Evolutionary conservation across 495 filamentous ascomycete genomes (phyloP).

Genomic region (Opeltia flavorubescens): DNA sequence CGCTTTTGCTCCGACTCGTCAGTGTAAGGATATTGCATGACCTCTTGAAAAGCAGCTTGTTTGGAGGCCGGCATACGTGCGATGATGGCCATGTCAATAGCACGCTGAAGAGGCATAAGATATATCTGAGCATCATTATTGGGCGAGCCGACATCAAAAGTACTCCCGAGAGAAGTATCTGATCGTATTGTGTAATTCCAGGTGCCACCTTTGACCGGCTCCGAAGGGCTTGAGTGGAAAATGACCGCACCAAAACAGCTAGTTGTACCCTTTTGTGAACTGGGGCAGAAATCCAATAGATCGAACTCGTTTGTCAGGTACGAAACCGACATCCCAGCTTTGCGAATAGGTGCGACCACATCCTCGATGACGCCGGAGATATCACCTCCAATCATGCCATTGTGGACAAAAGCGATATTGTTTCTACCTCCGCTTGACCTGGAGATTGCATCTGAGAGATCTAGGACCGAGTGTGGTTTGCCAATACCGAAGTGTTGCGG

Average conservation of each 20-base stretch:
- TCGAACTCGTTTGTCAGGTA: slow-evolving; percentile 34
- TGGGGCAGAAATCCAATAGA: slow-evolving; percentile 44
- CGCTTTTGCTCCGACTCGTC: slow-evolving; percentile 46
- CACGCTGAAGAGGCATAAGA: slow-evolving; percentile 58
- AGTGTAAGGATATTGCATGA: slow-evolving; percentile 59
- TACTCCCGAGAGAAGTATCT: slow-evolving; percentile 44
- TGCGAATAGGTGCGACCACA: slow-evolving; percentile 32
- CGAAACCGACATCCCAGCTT: slow-evolving; percentile 37
- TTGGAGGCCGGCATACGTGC: slow-evolving; percentile 23
- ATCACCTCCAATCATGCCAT: slow-evolving; percentile 47
- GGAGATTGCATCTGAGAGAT: slow-evolving; percentile 40
- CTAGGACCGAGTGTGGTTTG: slow-evolving; percentile 36
- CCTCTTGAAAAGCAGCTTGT: slow-evolving; percentile 20
- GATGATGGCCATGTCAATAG: slow-evolving; percentile 57
- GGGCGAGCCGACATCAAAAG: slow-evolving; percentile 39
- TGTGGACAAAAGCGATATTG: slow-evolving; percentile 59
- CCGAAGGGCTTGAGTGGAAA: slow-evolving; percentile 53
- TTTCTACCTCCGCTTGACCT: slow-evolving; percentile 32
- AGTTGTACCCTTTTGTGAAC: slow-evolving; percentile 50
- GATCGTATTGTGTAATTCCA: slow-evolving; percentile 75
- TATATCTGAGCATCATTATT: slow-evolving; percentile 58
- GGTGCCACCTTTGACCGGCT: slow-evolving; percentile 35
- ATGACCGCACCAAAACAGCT: slow-evolving; percentile 58
- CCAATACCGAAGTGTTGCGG: slow-evolving; percentile 54
- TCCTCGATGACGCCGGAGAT: slow-evolving; percentile 53